Evolutionary conservation across 768 basidiomycete genomes (phyloP), one percentile per base, ranked within the genome.

Genomic region (Naganishia vishniacii): DNA sequence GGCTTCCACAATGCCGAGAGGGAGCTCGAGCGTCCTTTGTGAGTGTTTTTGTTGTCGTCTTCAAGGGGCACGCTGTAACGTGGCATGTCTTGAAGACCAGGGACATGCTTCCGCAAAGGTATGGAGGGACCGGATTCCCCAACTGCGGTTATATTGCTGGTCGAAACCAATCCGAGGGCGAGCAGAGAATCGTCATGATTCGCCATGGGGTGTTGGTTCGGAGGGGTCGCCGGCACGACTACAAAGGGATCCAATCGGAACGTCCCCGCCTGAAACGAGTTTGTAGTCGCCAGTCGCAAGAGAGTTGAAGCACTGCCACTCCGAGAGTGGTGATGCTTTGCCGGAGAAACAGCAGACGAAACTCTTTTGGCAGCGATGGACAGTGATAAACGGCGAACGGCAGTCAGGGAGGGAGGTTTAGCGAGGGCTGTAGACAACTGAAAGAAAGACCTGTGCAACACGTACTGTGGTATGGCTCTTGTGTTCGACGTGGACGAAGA

Each of bases 1-100:
- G 49, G 49, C n/a, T 51, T 51, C 49, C 49, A 51, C 31, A 51
- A 51, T 20, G 32, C 49, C 16, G 49, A 51, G 18, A 51, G 49
- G 3, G 49, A 51, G 16, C 31, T 51, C 9, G 49, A 31, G 3
- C 32, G 29, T 34, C 31, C 49, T 51, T 51, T 51, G 32, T 51
- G 49, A n/a, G 49, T 32, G 29, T 51, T 51, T 34, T 26, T 32
- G n/a, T 18, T 31, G 6, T 51, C 49, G 18, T 7, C 32, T 5
- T 13, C 23, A 31, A 23, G 7, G 16, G 31, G 1, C 2, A n/a
- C 4, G 49, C 20, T 15, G 11, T 44, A 18, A 6, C n/a, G 6
- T 5, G 18, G 42, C 42, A 44, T 5, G 7, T 44, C 6, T 20
- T 44, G 42, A 12, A n/a, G 18, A n/a, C 13, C n/a, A 18, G 6